These are phyloP conservation scores for Fusarium sp. DNA, from an alignment of 2,329 filamentous ascomycete species.

Conservation along the genomic window DNA sequence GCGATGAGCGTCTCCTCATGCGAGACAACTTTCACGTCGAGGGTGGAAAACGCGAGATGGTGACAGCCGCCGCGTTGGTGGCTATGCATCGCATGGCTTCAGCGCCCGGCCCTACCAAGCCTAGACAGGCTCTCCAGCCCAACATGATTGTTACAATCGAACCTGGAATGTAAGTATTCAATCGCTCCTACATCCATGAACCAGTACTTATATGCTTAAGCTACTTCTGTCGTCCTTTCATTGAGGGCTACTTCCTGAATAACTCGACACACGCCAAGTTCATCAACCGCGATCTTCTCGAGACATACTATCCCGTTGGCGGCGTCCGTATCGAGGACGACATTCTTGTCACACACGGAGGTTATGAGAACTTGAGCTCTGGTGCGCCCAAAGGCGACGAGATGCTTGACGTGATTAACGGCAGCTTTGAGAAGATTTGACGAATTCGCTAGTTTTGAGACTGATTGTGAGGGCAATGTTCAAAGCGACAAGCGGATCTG, in stretches of 20 bases:
- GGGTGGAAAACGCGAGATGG: conserved; percentile 57
- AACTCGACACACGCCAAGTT: conserved; percentile 69
- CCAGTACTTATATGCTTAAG: conserved; percentile 52
- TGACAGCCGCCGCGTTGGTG: conserved; percentile 54
- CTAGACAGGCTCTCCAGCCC: conserved; percentile 61
- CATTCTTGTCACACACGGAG: conserved; percentile 80
- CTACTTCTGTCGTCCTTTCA: conserved; percentile 80
- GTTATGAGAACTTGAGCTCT: conserved; percentile 85
- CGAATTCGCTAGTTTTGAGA: neutral
- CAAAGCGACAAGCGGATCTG: neutral
- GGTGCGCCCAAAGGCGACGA: conserved; percentile 79
- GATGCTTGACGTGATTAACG: conserved; percentile 71
- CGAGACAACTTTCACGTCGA: conserved; percentile 48
- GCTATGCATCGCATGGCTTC: conserved; percentile 46
- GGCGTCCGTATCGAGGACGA: conserved; percentile 95
- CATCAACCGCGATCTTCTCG: conserved; percentile 74
- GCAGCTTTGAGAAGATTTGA: conserved; percentile 47
- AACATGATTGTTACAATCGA: conserved; percentile 83
- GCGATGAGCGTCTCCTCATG: conserved; percentile 53
- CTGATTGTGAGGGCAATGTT: neutral
- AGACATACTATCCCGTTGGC: conserved; percentile 80
- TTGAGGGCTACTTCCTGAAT: conserved; percentile 75
- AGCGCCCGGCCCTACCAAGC: conserved; percentile 48
- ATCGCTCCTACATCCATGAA: neutral
- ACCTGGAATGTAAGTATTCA: conserved; percentile 72